A percentile compares a stretch with the other conserved stretches of the same genome.
phyloP scores from a whole-genome alignment of 306 rosid genomes.

The Citrullus amarus region DNA sequence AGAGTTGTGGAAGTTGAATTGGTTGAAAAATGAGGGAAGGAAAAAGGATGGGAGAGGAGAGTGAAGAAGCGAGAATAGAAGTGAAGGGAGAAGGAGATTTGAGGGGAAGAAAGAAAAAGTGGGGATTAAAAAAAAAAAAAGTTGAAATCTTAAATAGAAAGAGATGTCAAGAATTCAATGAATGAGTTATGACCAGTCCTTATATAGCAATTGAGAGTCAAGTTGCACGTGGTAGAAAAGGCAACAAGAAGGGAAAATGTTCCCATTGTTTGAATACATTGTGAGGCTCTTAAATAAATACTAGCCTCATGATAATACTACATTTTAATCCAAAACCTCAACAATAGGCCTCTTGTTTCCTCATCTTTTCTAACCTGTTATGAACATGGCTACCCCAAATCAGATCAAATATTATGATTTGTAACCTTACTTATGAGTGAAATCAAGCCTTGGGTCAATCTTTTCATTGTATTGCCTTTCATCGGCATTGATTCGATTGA shows the following conservation, averaged over 20 bases:
- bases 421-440: neutral
- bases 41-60: too few species aligned
- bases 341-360: neutral
- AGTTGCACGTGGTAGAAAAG: neutral
- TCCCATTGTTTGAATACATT: conserved; percentile 5
- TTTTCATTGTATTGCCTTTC: neutral
- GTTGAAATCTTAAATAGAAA: neutral
- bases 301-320: neutral
- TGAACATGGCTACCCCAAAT: neutral
- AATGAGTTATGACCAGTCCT: neutral
- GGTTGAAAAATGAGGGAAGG: too few species aligned
- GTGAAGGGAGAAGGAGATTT: too few species aligned
- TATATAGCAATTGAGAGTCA: neutral
- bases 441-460: neutral
- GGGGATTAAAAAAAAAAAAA: too few species aligned
- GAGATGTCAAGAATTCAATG: neutral
- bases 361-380: conserved; percentile 6
- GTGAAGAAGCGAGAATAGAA: too few species aligned
- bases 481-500: conserved; percentile 31
- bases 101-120: too few species aligned
- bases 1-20: too few species aligned
- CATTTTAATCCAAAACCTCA: neutral
- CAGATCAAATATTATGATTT: neutral
- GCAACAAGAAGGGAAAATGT: neutral
- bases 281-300: neutral